Evolutionary conservation across 2,329 filamentous ascomycete species (phyloP), one percentile per base, ranked within the genome.

Genomic region (Exophiala lecanii-corni): DNA sequence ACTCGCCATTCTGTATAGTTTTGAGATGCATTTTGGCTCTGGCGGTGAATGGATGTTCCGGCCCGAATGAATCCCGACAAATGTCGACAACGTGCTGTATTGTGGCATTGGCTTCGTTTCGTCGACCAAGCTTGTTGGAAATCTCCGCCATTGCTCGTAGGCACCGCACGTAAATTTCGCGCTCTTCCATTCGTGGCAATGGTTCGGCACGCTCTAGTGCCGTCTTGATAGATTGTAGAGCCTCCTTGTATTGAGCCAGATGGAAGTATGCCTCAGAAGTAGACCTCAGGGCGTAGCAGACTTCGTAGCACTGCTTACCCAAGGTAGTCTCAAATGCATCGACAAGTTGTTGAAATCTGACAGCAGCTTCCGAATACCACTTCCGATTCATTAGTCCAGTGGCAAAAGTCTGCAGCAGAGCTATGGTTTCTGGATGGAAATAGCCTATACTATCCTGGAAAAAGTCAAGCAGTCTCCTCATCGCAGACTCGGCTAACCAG

Each of bases 401-500:
- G 5, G 52, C 54, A 41, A 56, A 56, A 4, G 52, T 56, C 45
- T 56, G 54, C 12, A 56, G 36, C 12, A 56, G 37, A 10, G 54
- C 54, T 21, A 55, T 54, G 2, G 54, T 56, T 39, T 56, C 54
- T 4, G 47, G 38, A 21, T 56, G 52, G 26, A 56, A 56, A 25
- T 56, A 56, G 5, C 54, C 54, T 26, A 56, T 56, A 30, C 52
- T 50, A 32, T 56, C 54, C 40, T 55, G 50, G 34, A 56, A 56
- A 35, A 56, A 56, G 43, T 53, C 54, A 9, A 56, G 46, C 33
- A 56, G 37, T 31, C 47, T 43, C 19, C 54, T 50, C 19, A 55
- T 30, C 2, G 49, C 49, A 3, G 50, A 45, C 30, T 55, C 45
- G 5, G 54, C 54, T 9, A 56, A 32, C 48, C 52, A 54, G 2